Evolutionary conservation across 768 basidiomycete species (phyloP), one percentile per base, ranked within the genome.

Genomic region (Podaxis sp.): DNA sequence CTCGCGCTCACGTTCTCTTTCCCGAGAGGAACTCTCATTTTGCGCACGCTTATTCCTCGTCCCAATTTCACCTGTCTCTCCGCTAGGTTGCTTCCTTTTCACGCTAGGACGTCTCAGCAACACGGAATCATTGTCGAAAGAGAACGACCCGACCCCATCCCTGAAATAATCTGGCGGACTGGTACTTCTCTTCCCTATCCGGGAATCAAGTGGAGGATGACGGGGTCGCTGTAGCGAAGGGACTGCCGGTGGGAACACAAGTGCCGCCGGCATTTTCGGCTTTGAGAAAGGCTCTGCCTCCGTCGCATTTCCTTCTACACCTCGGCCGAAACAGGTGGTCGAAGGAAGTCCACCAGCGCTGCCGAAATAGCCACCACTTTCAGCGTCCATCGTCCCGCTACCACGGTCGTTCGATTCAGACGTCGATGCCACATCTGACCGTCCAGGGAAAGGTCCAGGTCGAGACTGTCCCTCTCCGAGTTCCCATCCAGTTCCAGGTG

Each of bases 91-190:
- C 51, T 80, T 79, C 47, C 82, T 76, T 69, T 89, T 87, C 63
- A 87, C 75, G 64, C 87, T 91, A 37, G 88, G 88, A 41, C 88
- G 81, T 72, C 91, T 91, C 29, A 83, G 80, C 60, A 84, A 75
- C 58, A 81, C 75, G 56, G 80, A 71, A 37, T 82, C 83, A 2
- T 87, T 88, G 46, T 77, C 79, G 67, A 51, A 36, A 37, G 37
- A 49, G 12, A 47, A 49, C 24, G 47, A 17, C 7, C 22, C 46
- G 43, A 76, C 82, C 59, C 84, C 84, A 73, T 89, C 84, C 70
- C 82, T 86, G 59, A 77, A 72, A 57, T 89, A 74, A 73, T 91
- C 89, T 11, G 88, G 88, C 43, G 90, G 89, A 66, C 89, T 90
- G 36, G 87, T 85, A 2, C 82, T 82, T 22, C 90, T 82, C 73